Evolutionary conservation across 345 rosid species (phyloP).

Genomic region (Brassica juncea): DNA sequence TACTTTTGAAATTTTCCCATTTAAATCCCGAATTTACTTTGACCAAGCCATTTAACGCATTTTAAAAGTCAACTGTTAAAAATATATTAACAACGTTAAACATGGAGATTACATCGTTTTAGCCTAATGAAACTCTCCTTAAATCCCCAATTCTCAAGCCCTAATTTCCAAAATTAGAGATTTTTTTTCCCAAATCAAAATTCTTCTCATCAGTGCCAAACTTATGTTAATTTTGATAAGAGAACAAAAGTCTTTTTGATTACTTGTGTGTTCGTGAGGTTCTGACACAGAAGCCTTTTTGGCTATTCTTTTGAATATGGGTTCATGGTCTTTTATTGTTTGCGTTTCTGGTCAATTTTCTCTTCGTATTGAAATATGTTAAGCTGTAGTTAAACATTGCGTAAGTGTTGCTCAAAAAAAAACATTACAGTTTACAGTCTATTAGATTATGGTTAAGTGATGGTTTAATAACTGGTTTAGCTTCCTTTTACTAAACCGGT

Average conservation of each 20-base stretch:
- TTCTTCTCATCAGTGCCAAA: not conserved
- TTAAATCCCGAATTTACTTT: not conserved
- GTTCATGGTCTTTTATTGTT: not conserved
- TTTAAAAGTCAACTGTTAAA: not conserved
- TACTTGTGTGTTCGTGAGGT: not conserved
- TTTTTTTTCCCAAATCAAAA: not conserved
- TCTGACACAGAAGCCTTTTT: not conserved
- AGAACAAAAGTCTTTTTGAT: not conserved
- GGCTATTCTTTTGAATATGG: not conserved
- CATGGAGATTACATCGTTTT: not conserved
- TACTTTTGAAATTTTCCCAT: not conserved
- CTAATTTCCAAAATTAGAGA: too few species aligned
- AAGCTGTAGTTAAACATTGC: not conserved
- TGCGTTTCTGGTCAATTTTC: not conserved
- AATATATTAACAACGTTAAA: not conserved
- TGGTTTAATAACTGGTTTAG: too few species aligned
- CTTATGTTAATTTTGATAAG: too few species aligned
- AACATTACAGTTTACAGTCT: not conserved
- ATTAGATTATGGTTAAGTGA: too few species aligned
- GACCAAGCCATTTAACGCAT: not conserved
- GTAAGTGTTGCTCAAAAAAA: too few species aligned
- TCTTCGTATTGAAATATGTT: not conserved
- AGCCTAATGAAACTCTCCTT: not conserved
- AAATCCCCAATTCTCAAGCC: not conserved
- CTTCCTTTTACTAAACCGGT: too few species aligned